These are phyloP conservation scores for Lasiodiplodia sp. DNA, from an alignment of 2,329 filamentous ascomycete genomes.

Conservation along the genomic window DNA sequence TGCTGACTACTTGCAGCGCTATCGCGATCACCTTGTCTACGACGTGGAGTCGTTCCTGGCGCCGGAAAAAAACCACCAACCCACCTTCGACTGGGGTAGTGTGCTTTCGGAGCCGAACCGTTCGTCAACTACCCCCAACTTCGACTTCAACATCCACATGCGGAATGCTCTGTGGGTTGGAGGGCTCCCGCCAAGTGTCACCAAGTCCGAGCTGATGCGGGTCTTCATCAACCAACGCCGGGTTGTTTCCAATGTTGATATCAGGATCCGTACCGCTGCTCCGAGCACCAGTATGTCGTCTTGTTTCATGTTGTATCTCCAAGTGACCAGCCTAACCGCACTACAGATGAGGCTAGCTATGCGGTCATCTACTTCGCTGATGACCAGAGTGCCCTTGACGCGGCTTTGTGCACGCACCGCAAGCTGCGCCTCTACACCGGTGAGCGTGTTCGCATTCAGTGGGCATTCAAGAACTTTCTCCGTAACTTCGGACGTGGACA, in stretches of 20 bases:
- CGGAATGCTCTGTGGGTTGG: constrained; percentile 18
- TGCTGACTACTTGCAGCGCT: constrained; percentile 6
- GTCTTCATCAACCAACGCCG: constrained; percentile 2
- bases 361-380: constrained; percentile 10
- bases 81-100: not conserved
- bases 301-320: not conserved
- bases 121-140: not conserved
- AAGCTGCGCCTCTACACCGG: not conserved
- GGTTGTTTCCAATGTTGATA: not conserved
- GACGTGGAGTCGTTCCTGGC: constrained; percentile 14
- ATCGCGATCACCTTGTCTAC: not conserved
- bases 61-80: not conserved
- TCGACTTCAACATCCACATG: not conserved
- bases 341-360: not conserved
- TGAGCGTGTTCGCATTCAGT: constrained; percentile 4
- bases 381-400: not conserved
- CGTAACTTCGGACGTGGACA: not conserved
- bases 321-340: not conserved
- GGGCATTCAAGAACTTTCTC: not conserved
- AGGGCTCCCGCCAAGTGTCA: constrained; percentile 9
- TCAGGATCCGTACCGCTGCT: constrained; percentile 3
- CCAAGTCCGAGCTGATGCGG: constrained; percentile 8
- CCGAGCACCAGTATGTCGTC: not conserved
- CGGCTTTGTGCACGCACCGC: constrained; percentile 14
- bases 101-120: not conserved